Conservation (phyloP, 257 asterid species). For the Cruciata laevipes region DNA sequence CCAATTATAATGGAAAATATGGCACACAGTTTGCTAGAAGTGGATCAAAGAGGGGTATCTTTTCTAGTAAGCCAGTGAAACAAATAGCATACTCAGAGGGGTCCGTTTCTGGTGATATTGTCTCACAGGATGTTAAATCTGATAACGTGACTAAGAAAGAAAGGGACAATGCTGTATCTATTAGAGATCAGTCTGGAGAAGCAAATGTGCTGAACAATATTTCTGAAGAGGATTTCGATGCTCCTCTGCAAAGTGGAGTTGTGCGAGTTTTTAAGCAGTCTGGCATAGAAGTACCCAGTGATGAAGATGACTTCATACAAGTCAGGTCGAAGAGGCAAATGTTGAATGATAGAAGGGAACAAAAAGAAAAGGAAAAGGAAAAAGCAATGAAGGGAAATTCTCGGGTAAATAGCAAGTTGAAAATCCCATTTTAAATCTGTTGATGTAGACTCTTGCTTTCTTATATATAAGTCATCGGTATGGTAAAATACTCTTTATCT, state of each 20-base stretch:
- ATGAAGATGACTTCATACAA: slow-evolving; percentile 93
- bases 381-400: slow-evolving; percentile 78
- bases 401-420: slow-evolving; percentile 49
- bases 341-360: slow-evolving; percentile 91
- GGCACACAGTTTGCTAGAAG: slow-evolving; percentile 47
- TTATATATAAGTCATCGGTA: neutral
- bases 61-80: slow-evolving; percentile 46
- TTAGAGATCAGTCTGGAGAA: slow-evolving; percentile 34
- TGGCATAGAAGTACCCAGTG: slow-evolving; percentile 92
- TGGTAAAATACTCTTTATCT: slow-evolving; percentile 7
- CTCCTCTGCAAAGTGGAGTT: slow-evolving; percentile 94
- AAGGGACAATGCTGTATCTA: slow-evolving; percentile 25
- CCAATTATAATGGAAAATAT: slow-evolving; percentile 40
- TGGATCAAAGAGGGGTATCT: slow-evolving; percentile 70
- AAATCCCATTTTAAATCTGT: neutral
- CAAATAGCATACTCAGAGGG: slow-evolving; percentile 39
- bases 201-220: slow-evolving; percentile 44
- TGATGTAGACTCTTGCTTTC: neutral
- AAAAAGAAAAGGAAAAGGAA: slow-evolving; percentile 68
- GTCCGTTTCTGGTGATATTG: slow-evolving; percentile 28
- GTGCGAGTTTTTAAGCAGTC: slow-evolving; percentile 86
- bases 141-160: slow-evolving; percentile 39
- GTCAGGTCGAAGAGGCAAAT: slow-evolving; percentile 95
- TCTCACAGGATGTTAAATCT: slow-evolving; percentile 33
- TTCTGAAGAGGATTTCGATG: slow-evolving; percentile 79